Conservation (phyloP, 108 stramenopile species). For the Cyclotella cryptica region DNA sequence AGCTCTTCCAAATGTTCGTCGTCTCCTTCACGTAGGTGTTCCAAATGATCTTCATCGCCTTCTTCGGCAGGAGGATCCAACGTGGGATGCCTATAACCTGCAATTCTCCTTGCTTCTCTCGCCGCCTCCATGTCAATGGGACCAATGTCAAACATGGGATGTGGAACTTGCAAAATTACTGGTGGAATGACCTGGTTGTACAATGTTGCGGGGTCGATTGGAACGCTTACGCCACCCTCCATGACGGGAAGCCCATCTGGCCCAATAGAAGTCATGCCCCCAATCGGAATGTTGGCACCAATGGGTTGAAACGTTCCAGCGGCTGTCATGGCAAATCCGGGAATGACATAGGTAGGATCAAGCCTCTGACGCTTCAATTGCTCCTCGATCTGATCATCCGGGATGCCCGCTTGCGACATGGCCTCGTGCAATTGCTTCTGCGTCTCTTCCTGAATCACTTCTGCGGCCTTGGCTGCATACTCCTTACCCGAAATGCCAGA, state of each 20-base stretch:
- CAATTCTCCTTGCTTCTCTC: constrained; percentile 25
- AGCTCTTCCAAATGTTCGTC: too few species aligned
- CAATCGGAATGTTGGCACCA: constrained; percentile 19
- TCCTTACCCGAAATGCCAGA: constrained; percentile 64
- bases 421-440: constrained; percentile 42
- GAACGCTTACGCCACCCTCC: constrained; percentile 6
- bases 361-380: constrained; percentile 41
- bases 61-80: constrained; percentile 21
- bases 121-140: constrained; percentile 40
- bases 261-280: constrained; percentile 35
- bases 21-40: too few species aligned
- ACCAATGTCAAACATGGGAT: constrained; percentile 40
- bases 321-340: constrained; percentile 44
- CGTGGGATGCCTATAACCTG: constrained; percentile 47
- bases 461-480: constrained; percentile 53
- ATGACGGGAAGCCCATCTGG: constrained; percentile 47
- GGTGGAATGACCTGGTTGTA: constrained; percentile 44
- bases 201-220: constrained; percentile 29
- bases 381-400: constrained; percentile 49
- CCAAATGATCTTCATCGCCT: not conserved
- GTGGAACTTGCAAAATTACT: constrained; percentile 41
- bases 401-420: constrained; percentile 47
- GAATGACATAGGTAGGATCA: constrained; percentile 55
- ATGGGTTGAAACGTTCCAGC: constrained; percentile 36
- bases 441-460: constrained; percentile 37